phyloP scores from a whole-genome alignment of 2,329 filamentous ascomycete species.

The Claviceps capensis region DNA sequence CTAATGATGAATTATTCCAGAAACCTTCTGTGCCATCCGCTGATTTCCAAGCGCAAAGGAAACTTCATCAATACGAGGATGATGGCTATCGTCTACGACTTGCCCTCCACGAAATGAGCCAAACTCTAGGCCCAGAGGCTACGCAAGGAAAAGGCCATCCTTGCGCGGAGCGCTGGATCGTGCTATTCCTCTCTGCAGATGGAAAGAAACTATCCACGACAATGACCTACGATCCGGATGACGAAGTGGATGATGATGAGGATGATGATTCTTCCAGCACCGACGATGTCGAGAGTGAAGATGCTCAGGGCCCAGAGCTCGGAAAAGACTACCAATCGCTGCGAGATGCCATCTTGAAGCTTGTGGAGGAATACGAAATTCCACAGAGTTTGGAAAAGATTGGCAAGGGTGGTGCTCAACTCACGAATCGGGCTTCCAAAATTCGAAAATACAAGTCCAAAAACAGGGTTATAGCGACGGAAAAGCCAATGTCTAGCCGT shows the following conservation, averaged over 20 bases:
- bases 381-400: conserved; percentile 51
- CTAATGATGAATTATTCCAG: conserved; percentile 32
- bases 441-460: conserved; percentile 46
- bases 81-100: conserved; percentile 52
- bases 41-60: conserved; percentile 29
- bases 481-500: conserved; percentile 38
- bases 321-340: conserved; percentile 72
- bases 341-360: conserved; percentile 64
- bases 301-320: conserved; percentile 46
- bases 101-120: conserved; percentile 58
- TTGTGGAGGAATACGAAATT: conserved; percentile 74
- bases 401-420: conserved; percentile 40
- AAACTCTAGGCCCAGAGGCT: conserved; percentile 48
- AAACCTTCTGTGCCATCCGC: conserved; percentile 40
- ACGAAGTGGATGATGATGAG: conserved; percentile 46
- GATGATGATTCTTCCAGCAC: conserved; percentile 42
- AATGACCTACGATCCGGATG: conserved; percentile 59
- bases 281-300: conserved; percentile 48
- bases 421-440: conserved; percentile 56
- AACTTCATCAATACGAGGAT: conserved; percentile 42
- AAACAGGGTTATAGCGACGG: conserved; percentile 40
- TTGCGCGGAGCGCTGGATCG: conserved; percentile 70
- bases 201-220: conserved; percentile 55
- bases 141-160: conserved; percentile 60
- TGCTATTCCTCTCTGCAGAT: conserved; percentile 64